A percentile compares a stretch with the other conserved stretches of the same genome.
Evolutionary conservation across 176 grass and related monocot genomes (phyloP).

Genomic region (Paspalum vaginatum): DNA sequence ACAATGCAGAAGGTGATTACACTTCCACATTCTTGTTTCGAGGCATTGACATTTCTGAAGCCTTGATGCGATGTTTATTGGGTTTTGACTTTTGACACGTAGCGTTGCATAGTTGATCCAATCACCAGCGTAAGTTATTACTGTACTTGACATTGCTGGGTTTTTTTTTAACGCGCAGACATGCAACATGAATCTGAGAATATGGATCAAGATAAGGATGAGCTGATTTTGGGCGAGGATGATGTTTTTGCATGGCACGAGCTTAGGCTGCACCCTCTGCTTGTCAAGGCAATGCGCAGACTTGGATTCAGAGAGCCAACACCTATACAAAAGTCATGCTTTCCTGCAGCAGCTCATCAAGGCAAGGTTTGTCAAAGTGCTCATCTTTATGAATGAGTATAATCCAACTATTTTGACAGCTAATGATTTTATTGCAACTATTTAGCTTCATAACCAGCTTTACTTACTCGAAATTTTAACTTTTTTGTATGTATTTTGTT

Average conservation of each 20-base stretch:
- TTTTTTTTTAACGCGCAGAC: slow-evolving; percentile 30
- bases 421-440: not conserved
- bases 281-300: slow-evolving; percentile 64
- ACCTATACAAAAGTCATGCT: slow-evolving; percentile 83
- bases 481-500: not conserved
- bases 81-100: not conserved
- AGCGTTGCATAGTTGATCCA: not conserved
- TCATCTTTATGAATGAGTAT: not conserved
- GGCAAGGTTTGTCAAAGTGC: slow-evolving; percentile 74
- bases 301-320: slow-evolving; percentile 91
- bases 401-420: not conserved
- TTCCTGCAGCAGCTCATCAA: slow-evolving; percentile 89
- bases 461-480: not conserved
- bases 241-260: slow-evolving; percentile 76
- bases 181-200: slow-evolving; percentile 23
- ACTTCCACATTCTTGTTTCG: not conserved
- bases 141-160: not conserved
- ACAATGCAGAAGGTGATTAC: slow-evolving; percentile 55
- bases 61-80: not conserved
- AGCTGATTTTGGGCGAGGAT: slow-evolving; percentile 67
- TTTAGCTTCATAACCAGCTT: slow-evolving; percentile 17
- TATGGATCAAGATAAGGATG: slow-evolving; percentile 42
- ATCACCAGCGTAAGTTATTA: slow-evolving; percentile 7
- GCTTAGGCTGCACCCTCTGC: slow-evolving; percentile 80
- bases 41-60: slow-evolving; percentile 28